phyloP scores from a whole-genome alignment of 345 rosid species.

The Citrus maxima region DNA sequence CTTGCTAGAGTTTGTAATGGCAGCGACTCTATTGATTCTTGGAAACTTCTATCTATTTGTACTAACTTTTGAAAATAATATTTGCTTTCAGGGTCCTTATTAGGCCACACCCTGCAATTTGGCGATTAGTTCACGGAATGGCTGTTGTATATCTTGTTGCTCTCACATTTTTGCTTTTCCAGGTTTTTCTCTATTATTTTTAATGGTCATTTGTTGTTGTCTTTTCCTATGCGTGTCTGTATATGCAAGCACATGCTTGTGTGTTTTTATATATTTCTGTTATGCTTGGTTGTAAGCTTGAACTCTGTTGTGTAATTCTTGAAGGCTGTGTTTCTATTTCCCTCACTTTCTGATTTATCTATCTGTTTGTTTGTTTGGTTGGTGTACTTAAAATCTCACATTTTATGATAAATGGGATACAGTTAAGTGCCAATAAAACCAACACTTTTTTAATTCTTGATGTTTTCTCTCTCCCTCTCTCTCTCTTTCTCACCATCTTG shows the following conservation, averaged over 20 bases:
- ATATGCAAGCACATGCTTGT: neutral
- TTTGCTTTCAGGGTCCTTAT: constrained; percentile 64
- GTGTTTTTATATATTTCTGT: neutral
- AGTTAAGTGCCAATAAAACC: neutral
- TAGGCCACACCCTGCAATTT: constrained; percentile 97
- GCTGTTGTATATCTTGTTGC: constrained; percentile 89
- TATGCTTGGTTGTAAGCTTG: neutral
- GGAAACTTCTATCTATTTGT: neutral
- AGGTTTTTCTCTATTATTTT: constrained; percentile 45
- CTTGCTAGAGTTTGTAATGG: neutral
- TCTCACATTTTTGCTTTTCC: constrained; percentile 95
- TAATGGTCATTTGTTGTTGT: neutral
- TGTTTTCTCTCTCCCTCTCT: neutral
- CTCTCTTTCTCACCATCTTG: neutral
- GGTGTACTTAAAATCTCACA: neutral
- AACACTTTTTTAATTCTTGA: neutral
- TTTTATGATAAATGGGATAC: neutral
- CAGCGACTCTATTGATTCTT: neutral
- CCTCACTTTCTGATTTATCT: neutral
- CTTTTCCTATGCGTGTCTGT: neutral
- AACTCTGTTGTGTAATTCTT: neutral
- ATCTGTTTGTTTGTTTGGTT: neutral
- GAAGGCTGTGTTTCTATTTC: neutral
- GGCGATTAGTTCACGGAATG: constrained; percentile 99
- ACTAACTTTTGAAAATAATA: neutral